Base-by-base conservation (phyloP, 1,284 basidiomycete genomes). In the Rhodotorula sp. region DNA sequence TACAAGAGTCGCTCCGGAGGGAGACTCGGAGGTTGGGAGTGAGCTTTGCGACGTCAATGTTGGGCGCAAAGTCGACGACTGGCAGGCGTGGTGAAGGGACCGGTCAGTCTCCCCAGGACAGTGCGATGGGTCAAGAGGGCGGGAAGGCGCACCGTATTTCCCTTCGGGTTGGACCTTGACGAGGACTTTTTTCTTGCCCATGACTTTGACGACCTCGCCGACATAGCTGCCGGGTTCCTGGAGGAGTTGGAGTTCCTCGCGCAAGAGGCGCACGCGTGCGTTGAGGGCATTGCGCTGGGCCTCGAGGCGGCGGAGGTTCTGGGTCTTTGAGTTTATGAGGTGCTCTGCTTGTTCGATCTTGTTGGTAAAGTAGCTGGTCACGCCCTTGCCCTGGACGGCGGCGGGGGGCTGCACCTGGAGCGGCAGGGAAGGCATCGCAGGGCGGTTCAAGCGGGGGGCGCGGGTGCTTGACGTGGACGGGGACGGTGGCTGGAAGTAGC, bases 151-250 rank as follows among this genome's bases (percentile, higher is more conserved):
- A 95, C 93, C 93, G 84, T 97, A 98, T 87, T 98, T 97, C 71
- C 95, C 95, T 84, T 98, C 96, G 0, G 96, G 96, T 81, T 98
- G 96, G 14, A 99, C 93, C 83, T 99, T 99, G 78, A 99, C 96
- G 58, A 99, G 85, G 7, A 98, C 94, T 84, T 97, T 97, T 82
- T 90, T 98, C 90, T 98, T 98, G 71, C 95, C 93, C 96, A 98
- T 98, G 26, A 97, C 91, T 83, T 97, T 99, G 78, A 98, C 90
- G 4, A 99, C 90, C 83, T 98, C 97, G 34, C 96, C 96, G 43
- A 99, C 96, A 84, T 98, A 98, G 79, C 91, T 93, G 49, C 94
- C 96, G 0, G 97, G 95, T 81, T 99, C 96, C 78, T 97, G 94
- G 2, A 99, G 84, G 15, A 99, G 85, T 80, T 98, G 94, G 4